These are phyloP conservation scores for Blastomyces emzantsi DNA, from an alignment of 2,329 filamentous ascomycete species.

Conservation along the genomic window DNA sequence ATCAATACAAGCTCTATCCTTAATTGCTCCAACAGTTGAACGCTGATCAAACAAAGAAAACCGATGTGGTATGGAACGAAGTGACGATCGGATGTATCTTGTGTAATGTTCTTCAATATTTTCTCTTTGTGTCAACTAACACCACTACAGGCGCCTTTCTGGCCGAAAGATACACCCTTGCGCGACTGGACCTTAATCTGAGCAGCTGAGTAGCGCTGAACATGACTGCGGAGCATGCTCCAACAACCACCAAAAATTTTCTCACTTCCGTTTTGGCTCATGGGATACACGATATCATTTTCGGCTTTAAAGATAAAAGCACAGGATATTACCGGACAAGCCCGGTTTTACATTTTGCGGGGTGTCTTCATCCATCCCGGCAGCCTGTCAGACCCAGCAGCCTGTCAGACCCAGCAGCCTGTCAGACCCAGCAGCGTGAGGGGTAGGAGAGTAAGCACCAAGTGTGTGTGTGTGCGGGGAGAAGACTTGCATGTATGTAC, in stretches of 20 bases:
- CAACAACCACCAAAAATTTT: neutral
- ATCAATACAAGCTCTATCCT: neutral
- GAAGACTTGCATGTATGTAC: neutral
- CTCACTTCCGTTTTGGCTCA: neutral
- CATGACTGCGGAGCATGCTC: neutral
- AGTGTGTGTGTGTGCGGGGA: neutral
- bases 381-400: neutral
- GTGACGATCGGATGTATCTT: neutral
- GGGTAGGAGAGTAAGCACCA: neutral
- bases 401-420: neutral
- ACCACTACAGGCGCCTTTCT: neutral
- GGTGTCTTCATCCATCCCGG: neutral
- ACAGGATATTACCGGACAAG: neutral
- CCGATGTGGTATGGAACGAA: neutral
- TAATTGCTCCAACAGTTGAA: neutral
- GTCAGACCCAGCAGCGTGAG: neutral
- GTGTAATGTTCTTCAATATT: neutral
- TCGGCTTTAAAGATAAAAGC: neutral
- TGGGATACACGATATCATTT: neutral
- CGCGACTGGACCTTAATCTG: too few relatives aligned
- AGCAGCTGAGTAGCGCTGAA: too few relatives aligned
- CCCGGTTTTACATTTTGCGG: neutral
- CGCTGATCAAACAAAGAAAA: neutral
- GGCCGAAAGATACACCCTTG: neutral
- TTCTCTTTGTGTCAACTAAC: neutral